Conservation (phyloP, 2,329 filamentous ascomycete species). For the Alternaria gaisen region DNA sequence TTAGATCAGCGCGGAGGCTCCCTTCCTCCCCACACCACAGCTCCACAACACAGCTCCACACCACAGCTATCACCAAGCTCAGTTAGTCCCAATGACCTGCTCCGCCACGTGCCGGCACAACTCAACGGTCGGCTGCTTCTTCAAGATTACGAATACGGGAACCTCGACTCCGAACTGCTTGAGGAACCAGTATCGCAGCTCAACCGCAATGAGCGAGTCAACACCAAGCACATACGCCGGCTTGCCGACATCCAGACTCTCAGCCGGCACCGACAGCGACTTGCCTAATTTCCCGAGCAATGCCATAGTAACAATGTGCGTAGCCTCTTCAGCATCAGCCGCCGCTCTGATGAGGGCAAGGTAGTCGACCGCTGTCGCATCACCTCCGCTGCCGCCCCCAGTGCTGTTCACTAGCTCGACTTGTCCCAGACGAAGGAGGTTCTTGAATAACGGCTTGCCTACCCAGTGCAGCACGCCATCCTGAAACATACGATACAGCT, state of each 20-base stretch:
- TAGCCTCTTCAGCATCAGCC: conserved; percentile 14
- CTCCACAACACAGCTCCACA: too few relatives aligned
- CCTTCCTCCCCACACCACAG: too few relatives aligned
- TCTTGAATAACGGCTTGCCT: conserved; percentile 15
- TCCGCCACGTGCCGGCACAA: conserved; percentile 14
- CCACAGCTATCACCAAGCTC: too few relatives aligned
- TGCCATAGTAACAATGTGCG: conserved; percentile 7
- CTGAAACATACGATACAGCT: conserved; percentile 18
- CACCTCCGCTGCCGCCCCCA: conserved; percentile 5
- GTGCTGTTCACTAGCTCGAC: conserved; percentile 14
- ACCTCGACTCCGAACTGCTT: conserved; percentile 26
- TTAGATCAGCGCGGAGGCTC: too few relatives aligned
- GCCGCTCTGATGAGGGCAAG: conserved; percentile 16
- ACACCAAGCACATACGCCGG: conserved; percentile 24
- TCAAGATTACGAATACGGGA: conserved; percentile 29
- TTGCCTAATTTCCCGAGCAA: conserved; percentile 15
- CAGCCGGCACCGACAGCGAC: conserved; percentile 14
- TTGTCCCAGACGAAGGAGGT: conserved; percentile 15
- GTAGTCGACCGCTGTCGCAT: conserved; percentile 10
- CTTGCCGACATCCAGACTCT: conserved; percentile 16
- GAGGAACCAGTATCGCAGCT: conserved; percentile 31
- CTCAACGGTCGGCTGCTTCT: conserved; percentile 15
- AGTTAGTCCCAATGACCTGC: neutral
- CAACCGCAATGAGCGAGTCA: conserved; percentile 38
- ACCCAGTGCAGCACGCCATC: conserved; percentile 15